Evolutionary conservation across 768 basidiomycete genomes (phyloP), one percentile per base, ranked within the genome.

Genomic region (Hirschioporus abietinus): DNA sequence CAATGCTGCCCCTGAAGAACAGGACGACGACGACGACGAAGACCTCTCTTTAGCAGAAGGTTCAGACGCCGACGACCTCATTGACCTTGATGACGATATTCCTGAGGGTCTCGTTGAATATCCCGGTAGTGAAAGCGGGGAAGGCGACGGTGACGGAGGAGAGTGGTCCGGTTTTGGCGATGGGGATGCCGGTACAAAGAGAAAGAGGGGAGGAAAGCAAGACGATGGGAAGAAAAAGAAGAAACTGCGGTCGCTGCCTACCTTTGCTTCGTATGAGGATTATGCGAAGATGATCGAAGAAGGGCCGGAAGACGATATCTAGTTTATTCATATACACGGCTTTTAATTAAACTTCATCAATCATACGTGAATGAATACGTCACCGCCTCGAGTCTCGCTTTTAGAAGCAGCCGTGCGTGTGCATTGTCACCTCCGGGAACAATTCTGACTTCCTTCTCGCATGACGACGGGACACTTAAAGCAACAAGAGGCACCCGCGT

Each of bases 221-320:
- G 77, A 79, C 26, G 72, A 74, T 63, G 76, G 77, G 66, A 80
- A 76, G 72, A 84, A 82, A 77, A 83, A 88, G 77, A 92, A 92
- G 80, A 93, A 88, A 78, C 72, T 84, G 73, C 81, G 80, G 66
- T 82, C 85, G 10, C 73, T 93, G 69, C 91, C 91, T 5, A 93
- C 89, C 36, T 95, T 95, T 73, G 93, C 92, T 12, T 91, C 86
- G 72, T 93, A 93, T 71, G 93, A 95, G 67, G 92, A 93, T 66
- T 95, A 93, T 70, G 89, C 88, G 60, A 87, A 81, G 78, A 82
- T 94, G 85, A 95, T 94, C 66, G 93, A 94, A 74, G 88, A 90
- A 66, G 87, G 80, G 10, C 83, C 86, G 15, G 89, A 91, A 76
- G 88, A 91, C 42, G 42, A 52, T 52, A 52, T 52, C 42, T 52